Evolutionary conservation across 78 protist species (phyloP), one percentile per base, ranked within the genome.

Genomic region (Andalucia godoyi): DNA sequence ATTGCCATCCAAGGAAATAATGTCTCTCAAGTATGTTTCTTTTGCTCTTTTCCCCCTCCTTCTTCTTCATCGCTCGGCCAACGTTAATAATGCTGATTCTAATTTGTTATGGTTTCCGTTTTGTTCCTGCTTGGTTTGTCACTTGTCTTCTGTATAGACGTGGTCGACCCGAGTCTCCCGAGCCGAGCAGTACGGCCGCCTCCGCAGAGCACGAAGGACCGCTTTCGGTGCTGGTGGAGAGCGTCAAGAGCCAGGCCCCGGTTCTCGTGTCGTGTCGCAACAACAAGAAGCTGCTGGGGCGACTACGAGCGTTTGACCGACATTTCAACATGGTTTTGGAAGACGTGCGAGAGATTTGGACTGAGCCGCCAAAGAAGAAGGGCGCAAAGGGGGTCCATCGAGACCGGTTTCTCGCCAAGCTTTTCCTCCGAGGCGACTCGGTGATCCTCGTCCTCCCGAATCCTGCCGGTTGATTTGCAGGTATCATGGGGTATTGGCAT

Each of bases 251-350:
- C 38, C 65, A 88, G 41, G 36, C 84, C 32, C 91, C 81, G 80
- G 92, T 97, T 17, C 53, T 97, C 25, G 84, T 97, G 51, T 76
- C 68, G 65, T 90, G 91, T 64, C 72, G 99, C 32, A 95, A 96
- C 85, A 93, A 97, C 80, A 66, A 78, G 38, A 95, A 97, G 77
- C 64, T 97, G 21, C 75, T 93, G 2, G 98, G 83, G 2, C 70
- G 88, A 2, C 97, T 97, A 21, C 79, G 81, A 77, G 99, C 99
- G 10, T 97, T 93, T 37, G 99, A 97, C 54, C 76, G 99, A 13
- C 99, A 97, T 76, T 93, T 89, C 79, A 96, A 97, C 75, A 85
- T 97, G 95, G 94, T 97, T 36, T 72, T 97, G 34, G 99, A 95
- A 64, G 75, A 91, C 49, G 98, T 82, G 34, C 47, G 72, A 52